Base-by-base conservation (phyloP, 805 yeast species). In the Kodamaea kaohsiungensis region DNA sequence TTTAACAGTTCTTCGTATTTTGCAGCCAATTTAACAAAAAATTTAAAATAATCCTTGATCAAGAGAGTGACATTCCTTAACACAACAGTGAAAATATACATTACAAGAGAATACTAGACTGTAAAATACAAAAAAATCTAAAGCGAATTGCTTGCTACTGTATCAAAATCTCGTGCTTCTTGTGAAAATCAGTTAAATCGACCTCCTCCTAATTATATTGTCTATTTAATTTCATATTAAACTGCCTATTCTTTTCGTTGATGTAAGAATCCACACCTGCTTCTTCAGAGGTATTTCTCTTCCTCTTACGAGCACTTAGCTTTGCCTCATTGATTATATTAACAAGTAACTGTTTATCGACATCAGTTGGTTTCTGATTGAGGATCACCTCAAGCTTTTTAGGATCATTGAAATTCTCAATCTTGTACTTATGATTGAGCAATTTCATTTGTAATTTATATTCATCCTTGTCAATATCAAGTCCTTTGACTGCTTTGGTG, bases 171-270 rank as follows among this genome's bases (percentile, higher is more conserved):
- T 22, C 25, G 6, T 22, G 25, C 25, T 22, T 22, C 6, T 6
- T 22, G 25, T 22, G 3, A 22, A 22, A 22, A 22, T 22, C n/a
- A 6, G 25, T 22, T 22, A 22, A 22, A 22, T 3, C 3, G 25
- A 22, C 6, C 25, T 4, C 15, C 43, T 17, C 3, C 17, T 19
- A 40, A 40, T 40, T 17, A 13, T 40, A 85, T 57, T 83, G 83
- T 33, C 91, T 72, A 46, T 80, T 68, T 58, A 89, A 71, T 62
- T 89, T 88, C 64, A 80, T 81, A 69, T 88, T 89, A 69, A 88
- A 89, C 60, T 86, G 86, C 64, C 79, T 81, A 73, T 89, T 89
- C 67, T 85, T 86, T 58, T 85, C 90, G 64, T 86, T 88, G 64
- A 89, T 82, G 66, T 71, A 79, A 27, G 80, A 73, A 4, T 71